A percentile compares a stretch with the other conserved stretches of the same genome.
phyloP scores from a whole-genome alignment of 768 basidiomycete species.

The Pluteus cervinus region DNA sequence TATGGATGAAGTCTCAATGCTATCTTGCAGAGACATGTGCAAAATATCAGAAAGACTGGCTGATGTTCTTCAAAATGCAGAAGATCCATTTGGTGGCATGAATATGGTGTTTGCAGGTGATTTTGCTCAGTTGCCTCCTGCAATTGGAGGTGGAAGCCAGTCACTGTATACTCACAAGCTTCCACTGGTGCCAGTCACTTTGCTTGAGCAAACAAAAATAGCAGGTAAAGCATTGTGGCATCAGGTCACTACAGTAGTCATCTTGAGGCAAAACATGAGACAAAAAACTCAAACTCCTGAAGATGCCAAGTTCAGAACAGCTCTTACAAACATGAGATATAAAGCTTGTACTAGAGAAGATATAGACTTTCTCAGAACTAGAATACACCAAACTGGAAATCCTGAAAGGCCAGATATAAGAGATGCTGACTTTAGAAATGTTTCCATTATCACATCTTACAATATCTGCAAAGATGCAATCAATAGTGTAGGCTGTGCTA shows the following conservation, averaged over 20 bases:
- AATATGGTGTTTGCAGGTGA: conserved; percentile 34
- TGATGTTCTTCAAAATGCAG: conserved; percentile 25
- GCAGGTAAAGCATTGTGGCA: conserved; percentile 25
- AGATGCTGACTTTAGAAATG: conserved; percentile 17
- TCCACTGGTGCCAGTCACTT: too few relatives aligned
- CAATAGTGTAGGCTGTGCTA: conserved; percentile 18
- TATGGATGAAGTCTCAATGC: conserved; percentile 23
- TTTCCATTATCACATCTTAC: conserved; percentile 25
- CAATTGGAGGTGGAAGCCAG: conserved; percentile 12
- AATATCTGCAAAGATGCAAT: conserved; percentile 25
- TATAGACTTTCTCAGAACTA: conserved; percentile 20
- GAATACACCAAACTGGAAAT: conserved; percentile 10
- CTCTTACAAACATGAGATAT: too few relatives aligned
- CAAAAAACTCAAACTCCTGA: conserved; percentile 15
- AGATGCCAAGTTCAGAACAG: conserved; percentile 21
- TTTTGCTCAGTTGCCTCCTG: conserved; percentile 37
- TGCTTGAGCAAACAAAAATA: conserved; percentile 13
- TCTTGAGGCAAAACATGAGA: conserved; percentile 29
- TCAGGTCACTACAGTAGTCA: conserved; percentile 25
- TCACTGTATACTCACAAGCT: conserved; percentile 16
- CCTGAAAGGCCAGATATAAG: conserved; percentile 7
- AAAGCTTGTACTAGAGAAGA: conserved; percentile 25
- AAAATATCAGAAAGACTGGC: background rate
- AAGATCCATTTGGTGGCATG: background rate
- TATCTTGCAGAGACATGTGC: background rate